Evolutionary conservation across 148 eudicot species (phyloP).

Genomic region (Amaranthus cruentus): DNA sequence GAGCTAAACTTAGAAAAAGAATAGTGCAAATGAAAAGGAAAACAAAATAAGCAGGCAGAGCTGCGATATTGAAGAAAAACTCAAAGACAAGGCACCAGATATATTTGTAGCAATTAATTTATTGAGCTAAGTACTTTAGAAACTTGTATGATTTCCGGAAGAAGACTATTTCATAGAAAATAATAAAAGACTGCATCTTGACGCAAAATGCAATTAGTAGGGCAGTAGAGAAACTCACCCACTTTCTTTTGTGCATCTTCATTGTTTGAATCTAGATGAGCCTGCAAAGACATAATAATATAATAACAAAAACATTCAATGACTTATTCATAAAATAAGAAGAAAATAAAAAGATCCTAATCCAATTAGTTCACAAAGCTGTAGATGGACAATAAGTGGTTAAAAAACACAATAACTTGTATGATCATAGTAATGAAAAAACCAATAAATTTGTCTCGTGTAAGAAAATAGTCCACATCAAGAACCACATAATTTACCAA

Average conservation of each 20-base stretch:
- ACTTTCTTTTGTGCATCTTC: conserved; percentile 49
- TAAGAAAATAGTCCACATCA: background rate
- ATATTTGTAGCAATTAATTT: background rate
- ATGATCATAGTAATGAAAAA: background rate
- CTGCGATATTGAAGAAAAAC: background rate
- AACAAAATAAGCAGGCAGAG: background rate
- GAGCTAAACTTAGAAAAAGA: background rate
- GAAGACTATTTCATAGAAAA: background rate
- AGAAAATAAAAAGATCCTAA: background rate
- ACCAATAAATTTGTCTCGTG: background rate
- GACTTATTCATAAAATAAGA: background rate
- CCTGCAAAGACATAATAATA: conserved; percentile 38
- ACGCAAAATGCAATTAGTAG: background rate
- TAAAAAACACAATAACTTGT: background rate
- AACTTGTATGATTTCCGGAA: background rate
- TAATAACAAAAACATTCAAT: background rate
- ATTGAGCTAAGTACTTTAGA: background rate
- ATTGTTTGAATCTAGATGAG: conserved; percentile 53
- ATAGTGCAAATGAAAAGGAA: background rate
- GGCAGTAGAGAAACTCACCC: conserved; percentile 35
- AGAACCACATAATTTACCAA: background rate
- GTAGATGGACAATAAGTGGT: background rate
- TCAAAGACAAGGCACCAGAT: background rate
- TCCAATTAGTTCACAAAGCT: background rate
- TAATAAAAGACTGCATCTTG: background rate